Conservation (phyloP, 352 stramenopile species). For the Phytophthora cajani region DNA sequence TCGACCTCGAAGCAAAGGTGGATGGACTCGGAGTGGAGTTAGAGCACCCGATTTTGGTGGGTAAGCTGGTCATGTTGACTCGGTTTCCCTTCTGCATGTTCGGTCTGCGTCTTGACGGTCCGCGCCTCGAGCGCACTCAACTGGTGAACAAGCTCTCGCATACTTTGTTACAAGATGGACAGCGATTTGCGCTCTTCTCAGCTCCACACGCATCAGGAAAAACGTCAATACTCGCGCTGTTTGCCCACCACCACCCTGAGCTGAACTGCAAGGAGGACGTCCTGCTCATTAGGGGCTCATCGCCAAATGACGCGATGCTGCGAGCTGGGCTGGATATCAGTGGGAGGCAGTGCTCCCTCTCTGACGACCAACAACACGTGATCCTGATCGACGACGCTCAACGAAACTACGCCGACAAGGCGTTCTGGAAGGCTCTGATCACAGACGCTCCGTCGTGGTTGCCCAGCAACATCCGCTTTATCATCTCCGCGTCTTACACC, state of each 20-base stretch:
- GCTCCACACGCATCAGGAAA: background rate
- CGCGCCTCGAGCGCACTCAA: background rate
- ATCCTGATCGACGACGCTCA: background rate
- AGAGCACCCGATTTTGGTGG: background rate
- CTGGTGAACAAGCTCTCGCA: background rate
- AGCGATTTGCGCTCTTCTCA: background rate
- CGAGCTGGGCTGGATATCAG: background rate
- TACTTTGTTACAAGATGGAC: background rate
- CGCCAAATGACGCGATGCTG: background rate
- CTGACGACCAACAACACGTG: background rate
- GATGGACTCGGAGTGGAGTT: background rate
- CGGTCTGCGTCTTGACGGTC: background rate
- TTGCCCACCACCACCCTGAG: background rate
- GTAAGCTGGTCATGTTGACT: background rate
- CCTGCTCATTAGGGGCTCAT: background rate
- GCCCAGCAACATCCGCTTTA: background rate
- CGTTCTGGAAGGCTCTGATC: background rate
- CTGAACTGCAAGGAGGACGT: background rate
- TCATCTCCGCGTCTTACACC: background rate
- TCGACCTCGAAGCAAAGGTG: background rate
- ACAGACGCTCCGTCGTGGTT: background rate
- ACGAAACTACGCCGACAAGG: background rate
- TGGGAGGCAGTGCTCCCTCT: background rate
- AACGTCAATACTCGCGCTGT: background rate
- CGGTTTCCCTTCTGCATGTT: background rate